phyloP scores from a whole-genome alignment of 192 early-diverging fungal genomes.

The Coemansia sp. region DNA sequence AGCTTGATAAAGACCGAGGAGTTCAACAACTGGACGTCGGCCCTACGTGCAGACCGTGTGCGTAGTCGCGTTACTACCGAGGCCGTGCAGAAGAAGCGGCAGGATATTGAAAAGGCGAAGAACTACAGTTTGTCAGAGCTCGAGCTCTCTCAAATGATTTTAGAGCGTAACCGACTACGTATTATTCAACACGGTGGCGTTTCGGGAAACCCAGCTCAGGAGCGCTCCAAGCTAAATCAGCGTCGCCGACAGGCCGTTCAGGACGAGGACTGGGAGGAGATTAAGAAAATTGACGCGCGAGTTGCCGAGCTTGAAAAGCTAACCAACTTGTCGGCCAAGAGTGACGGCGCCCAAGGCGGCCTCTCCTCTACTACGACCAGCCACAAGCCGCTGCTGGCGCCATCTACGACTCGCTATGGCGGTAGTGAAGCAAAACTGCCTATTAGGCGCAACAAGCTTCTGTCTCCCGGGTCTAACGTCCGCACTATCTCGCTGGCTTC shows the following conservation, averaged over 20 bases:
- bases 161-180: conserved; percentile 57
- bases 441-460: conserved; percentile 17
- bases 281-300: conserved; percentile 46
- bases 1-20: conserved; percentile 64
- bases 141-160: conserved; percentile 68
- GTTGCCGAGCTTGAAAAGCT: conserved; percentile 37
- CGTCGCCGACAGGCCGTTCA: conserved; percentile 56
- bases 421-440: background rate
- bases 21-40: conserved; percentile 58
- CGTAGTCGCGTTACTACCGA: conserved; percentile 51
- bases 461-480: conserved; percentile 23
- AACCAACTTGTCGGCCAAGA: conserved; percentile 14
- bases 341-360: background rate
- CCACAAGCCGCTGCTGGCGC: conserved; percentile 36
- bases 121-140: conserved; percentile 62
- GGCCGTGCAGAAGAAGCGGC: conserved; percentile 57
- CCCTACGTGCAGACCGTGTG: conserved; percentile 55
- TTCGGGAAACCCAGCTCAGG: conserved; percentile 42
- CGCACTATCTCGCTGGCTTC: conserved; percentile 7
- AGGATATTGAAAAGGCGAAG: conserved; percentile 59
- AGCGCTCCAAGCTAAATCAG: conserved; percentile 56
- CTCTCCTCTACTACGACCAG: background rate
- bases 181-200: conserved; percentile 27
- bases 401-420: conserved; percentile 26
- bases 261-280: conserved; percentile 52